Evolutionary conservation across 2,329 filamentous ascomycete genomes (phyloP).

Genomic region (Botrytis aclada): DNA sequence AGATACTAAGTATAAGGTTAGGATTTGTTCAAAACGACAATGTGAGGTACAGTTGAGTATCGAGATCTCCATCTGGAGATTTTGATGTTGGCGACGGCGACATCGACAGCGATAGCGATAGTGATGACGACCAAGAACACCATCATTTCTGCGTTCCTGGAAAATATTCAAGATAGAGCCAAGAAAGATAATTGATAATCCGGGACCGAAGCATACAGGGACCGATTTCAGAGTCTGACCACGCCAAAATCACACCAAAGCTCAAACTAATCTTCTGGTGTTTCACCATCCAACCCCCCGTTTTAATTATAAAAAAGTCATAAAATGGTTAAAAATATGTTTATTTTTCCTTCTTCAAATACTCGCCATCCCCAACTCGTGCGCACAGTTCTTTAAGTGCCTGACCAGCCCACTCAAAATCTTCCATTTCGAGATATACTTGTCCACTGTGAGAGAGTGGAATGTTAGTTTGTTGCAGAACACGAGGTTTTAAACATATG

Average conservation of each 20-base stretch:
- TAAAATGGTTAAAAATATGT: not conserved
- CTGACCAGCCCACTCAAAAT: slow-evolving; percentile 69
- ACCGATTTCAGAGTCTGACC: not conserved
- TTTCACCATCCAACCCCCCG: slow-evolving; percentile 5
- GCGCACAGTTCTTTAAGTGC: slow-evolving; percentile 47
- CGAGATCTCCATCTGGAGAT: not conserved
- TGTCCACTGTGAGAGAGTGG: slow-evolving; percentile 59
- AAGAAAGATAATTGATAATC: not conserved
- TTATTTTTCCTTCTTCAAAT: slow-evolving; percentile 16
- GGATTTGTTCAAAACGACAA: not conserved
- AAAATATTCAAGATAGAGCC: not conserved
- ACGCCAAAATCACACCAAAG: not conserved
- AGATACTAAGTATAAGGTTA: not conserved
- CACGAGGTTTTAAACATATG: not conserved
- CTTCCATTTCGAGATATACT: slow-evolving; percentile 74
- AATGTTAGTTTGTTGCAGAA: slow-evolving; percentile 3
- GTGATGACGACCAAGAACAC: not conserved
- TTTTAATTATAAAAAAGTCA: not conserved
- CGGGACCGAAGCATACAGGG: not conserved
- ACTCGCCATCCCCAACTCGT: slow-evolving; percentile 45
- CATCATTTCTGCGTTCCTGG: not conserved
- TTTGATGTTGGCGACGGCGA: not conserved
- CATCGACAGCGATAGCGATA: not conserved
- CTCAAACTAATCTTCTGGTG: not conserved
- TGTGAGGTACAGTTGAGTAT: not conserved